Evolutionary conservation across 306 rosid genomes (phyloP), one percentile per base, ranked within the genome.

Genomic region (Inga laurina): DNA sequence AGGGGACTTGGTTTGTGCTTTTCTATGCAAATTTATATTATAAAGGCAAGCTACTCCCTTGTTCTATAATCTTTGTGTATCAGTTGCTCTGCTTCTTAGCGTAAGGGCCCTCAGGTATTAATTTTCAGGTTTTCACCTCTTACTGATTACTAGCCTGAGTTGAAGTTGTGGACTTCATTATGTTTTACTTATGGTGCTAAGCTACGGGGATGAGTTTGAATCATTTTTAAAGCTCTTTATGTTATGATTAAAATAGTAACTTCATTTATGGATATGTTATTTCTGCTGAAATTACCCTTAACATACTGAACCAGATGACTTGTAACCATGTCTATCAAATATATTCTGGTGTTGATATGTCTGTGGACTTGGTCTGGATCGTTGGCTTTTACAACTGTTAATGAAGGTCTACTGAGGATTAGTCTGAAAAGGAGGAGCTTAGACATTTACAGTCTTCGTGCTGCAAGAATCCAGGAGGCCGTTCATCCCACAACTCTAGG

Each of bases 351-450:
- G 65, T 74, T 80, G 81, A 48, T 61, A 22, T 85, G 69, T 73
- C 30, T 85, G 41, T 85, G 79, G 81, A 76, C 59, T 49, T 88
- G 82, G 77, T 82, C 51, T 68, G 76, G 80, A 80, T 85, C 85
- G 13, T 51, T 88, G 87, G 92, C 86, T 44, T 32, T 77, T 92
- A 12, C 88, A 72, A 80, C 37, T 83, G 78, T 69, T 82, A 18
- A 72, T 82, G 87, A 85, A 59, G 87, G 82, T 18, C 72, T 85
- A 39, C 39, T 85, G 85, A 88, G 85, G 82, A 30, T 85, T 83
- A 75, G 54, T 83, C 87, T 85, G 4, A 85, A 83, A 51, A 82
- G 61, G 79, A 83, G 88, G 56, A 81, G 45, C 16, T 88, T 85
- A 69, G 85, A 88, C 35, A 19, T 56, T 72, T 43, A 68, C 8